Conservation (phyloP, 257 asterid genomes). For the Lavandula angustifolia region DNA sequence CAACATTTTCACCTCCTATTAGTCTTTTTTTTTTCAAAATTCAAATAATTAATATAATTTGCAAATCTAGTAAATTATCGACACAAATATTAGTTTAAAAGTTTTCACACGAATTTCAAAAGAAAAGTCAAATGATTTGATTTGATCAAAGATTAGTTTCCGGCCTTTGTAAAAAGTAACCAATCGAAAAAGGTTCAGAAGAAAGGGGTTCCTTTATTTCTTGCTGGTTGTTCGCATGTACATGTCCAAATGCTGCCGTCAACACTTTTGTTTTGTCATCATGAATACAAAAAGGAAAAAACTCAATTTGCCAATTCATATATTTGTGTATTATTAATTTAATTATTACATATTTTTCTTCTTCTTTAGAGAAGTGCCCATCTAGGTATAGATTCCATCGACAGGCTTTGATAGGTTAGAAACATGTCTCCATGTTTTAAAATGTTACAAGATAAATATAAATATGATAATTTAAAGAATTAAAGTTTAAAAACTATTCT, state of each 20-base stretch:
- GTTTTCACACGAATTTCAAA: not conserved
- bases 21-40: not conserved
- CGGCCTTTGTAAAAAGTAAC: not conserved
- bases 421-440: not conserved
- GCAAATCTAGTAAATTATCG: not conserved
- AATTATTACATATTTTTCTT: not conserved
- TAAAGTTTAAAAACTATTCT: no score
- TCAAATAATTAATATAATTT: no score
- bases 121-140: not conserved
- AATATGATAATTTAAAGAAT: not conserved
- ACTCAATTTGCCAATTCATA: not conserved
- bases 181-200: not conserved
- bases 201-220: not conserved
- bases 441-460: not conserved
- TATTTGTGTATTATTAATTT: not conserved
- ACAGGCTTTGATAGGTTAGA: not conserved
- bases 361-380: slow-evolving; percentile 6
- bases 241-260: slow-evolving; percentile 41
- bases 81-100: not conserved
- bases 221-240: slow-evolving; percentile 35
- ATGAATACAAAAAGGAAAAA: slow-evolving; percentile 1
- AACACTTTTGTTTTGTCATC: slow-evolving; percentile 23
- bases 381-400: slow-evolving; percentile 9
- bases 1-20: not conserved
- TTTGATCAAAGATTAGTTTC: not conserved